phyloP scores from a whole-genome alignment of 345 rosid genomes.

The Populus simonii region DNA sequence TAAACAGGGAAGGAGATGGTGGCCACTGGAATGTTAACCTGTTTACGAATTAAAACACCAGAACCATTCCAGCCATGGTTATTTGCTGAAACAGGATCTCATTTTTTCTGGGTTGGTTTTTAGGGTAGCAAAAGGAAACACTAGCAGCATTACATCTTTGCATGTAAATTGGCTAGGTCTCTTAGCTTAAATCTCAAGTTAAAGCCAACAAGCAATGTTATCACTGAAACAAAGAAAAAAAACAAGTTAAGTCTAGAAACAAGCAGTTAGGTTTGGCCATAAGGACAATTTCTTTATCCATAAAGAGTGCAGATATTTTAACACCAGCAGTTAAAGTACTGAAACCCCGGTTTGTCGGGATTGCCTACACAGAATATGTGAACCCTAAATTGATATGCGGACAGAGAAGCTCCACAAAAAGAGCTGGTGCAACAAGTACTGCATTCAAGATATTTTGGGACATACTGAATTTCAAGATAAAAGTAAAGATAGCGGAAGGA shows the following conservation, averaged over 20 bases:
- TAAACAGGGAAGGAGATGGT: neutral
- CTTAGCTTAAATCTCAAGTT: neutral
- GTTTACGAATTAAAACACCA: neutral
- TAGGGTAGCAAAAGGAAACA: neutral
- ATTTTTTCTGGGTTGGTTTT: neutral
- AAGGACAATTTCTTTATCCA: neutral
- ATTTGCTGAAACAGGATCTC: neutral
- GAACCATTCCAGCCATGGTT: neutral
- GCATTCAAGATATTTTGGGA: neutral
- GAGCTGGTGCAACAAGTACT: neutral
- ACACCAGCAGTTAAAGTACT: neutral
- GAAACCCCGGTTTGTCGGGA: neutral
- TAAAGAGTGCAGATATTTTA: neutral
- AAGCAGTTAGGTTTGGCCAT: neutral
- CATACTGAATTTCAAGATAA: neutral
- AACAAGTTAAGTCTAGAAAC: neutral
- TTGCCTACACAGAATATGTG: neutral
- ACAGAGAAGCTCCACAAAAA: neutral
- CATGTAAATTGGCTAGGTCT: neutral
- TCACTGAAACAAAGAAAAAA: neutral
- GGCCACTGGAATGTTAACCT: neutral
- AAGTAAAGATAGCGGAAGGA: neutral
- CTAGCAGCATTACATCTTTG: neutral
- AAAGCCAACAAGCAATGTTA: neutral
- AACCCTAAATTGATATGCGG: neutral